Evolutionary conservation across 148 eudicot genomes (phyloP), one percentile per base, ranked within the genome.

Genomic region (Suaeda aralocaspica): DNA sequence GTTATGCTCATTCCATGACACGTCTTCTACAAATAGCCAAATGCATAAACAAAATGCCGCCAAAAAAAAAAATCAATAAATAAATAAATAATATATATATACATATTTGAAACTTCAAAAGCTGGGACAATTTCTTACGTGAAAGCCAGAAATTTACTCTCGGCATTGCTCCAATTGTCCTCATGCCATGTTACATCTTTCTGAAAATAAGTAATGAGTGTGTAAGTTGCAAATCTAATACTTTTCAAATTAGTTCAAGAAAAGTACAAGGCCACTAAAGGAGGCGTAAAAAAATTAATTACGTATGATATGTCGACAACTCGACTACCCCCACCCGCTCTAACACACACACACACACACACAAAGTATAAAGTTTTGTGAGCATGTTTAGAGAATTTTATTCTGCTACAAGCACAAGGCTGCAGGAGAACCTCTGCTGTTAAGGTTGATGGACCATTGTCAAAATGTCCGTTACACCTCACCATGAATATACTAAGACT

Each of bases 111-210:
- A n/a, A n/a, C n/a, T n/a, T n/a, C n/a, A 50, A 50, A 51, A 49
- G 26, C 33, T 26, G 19, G 63, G 3, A 48, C 30, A 36, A 57
- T 29, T 45, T 46, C 98, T 85, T 84, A 94, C 99, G 93, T 94
- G 75, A 94, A 87, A 59, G 96, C 99, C 55, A 94, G 88, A 64
- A 94, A 94, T 87, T 87, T 94, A 79, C 97, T 91, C 82, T 91
- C 99, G 46, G 59, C 25, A 73, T 94, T 94, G 70, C 76, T 80
- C 99, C 99, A 94, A 70, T 94, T 90, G 78, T 89, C 86, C 81
- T 94, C 99, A 68, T 91, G 97, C 99, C 99, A 94, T 1, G 96
- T 89, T 59, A 94, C 92, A 22, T 86, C 91, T 45, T 73, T 74
- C 96, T 89, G 89, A 65, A 79, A 11, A 66, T 65, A 16, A 39